Evolutionary conservation across 106 monocot species (phyloP).

Genomic region (Narthecium ossifragum): DNA sequence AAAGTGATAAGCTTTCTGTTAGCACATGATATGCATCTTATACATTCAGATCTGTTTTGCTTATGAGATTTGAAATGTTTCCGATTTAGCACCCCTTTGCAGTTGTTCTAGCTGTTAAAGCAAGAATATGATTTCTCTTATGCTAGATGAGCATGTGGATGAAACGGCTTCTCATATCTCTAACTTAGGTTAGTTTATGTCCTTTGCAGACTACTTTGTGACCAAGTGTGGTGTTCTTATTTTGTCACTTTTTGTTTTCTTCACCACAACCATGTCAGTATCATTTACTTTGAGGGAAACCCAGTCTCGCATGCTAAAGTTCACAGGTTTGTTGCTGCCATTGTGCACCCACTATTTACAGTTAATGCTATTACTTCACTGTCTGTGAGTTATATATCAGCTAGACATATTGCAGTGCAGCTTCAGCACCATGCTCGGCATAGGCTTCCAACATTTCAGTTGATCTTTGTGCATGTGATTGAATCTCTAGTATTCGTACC

Average conservation of each 20-base stretch:
- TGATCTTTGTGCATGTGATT: constrained; percentile 99
- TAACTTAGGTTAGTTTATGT: too few species aligned
- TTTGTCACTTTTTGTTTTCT: constrained; percentile 99
- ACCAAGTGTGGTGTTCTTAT: constrained; percentile 95
- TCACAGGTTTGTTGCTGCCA: constrained; percentile 67
- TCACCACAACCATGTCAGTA: constrained; percentile 99
- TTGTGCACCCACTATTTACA: background rate
- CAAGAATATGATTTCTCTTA: too few species aligned
- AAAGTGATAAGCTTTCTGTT: too few species aligned
- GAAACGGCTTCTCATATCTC: too few species aligned
- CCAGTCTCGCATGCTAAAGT: constrained; percentile 98
- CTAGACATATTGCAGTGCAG: constrained; percentile 66
- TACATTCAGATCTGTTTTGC: too few species aligned
- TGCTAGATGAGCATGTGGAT: too few species aligned
- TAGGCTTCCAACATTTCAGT: constrained; percentile 93
- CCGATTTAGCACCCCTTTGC: too few species aligned
- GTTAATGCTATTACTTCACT: background rate
- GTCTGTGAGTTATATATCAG: background rate
- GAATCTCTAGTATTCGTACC: constrained; percentile 99
- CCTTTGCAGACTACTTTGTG: constrained; percentile 78
- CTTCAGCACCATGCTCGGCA: constrained; percentile 98
- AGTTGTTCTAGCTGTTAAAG: too few species aligned
- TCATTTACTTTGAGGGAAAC: constrained; percentile 97
- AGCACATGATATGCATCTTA: too few species aligned
- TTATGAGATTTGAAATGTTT: too few species aligned